phyloP scores from a whole-genome alignment of 2,329 filamentous ascomycete genomes.

The Clarireedia monteithiana region DNA sequence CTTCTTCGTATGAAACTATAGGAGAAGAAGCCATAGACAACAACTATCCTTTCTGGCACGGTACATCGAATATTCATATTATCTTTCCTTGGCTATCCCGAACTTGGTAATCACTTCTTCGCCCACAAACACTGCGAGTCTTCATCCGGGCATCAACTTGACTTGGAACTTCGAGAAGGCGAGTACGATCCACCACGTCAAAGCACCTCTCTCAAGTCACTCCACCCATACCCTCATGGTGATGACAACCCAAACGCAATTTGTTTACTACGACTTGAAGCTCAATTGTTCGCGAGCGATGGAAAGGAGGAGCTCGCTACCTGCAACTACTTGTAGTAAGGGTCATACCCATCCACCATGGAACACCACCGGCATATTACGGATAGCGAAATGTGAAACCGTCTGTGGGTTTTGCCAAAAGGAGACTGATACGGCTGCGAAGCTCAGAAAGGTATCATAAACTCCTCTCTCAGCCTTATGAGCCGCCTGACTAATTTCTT shows the following conservation, averaged over 20 bases:
- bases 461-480: no score
- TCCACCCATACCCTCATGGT: background rate
- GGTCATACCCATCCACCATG: slow-evolving; percentile 25
- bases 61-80: no score
- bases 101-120: no score
- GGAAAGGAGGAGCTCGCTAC: slow-evolving; percentile 11
- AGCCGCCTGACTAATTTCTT: background rate
- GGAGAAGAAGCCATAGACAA: background rate
- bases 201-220: no score
- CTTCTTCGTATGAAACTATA: background rate
- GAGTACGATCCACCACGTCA: no score
- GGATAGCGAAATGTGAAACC: slow-evolving; percentile 25
- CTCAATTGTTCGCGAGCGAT: background rate
- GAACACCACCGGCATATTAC: slow-evolving; percentile 23
- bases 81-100: no score
- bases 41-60: no score
- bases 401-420: slow-evolving; percentile 27
- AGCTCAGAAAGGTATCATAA: slow-evolving; percentile 22
- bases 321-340: slow-evolving; percentile 23
- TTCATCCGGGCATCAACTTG: no score
- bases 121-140: no score
- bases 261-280: background rate
- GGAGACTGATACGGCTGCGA: slow-evolving; percentile 26
- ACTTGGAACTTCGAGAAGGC: no score
- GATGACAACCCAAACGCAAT: slow-evolving; percentile 2